Evolutionary conservation across 441 rosid species (phyloP).

Genomic region (Erysimum cheiri): DNA sequence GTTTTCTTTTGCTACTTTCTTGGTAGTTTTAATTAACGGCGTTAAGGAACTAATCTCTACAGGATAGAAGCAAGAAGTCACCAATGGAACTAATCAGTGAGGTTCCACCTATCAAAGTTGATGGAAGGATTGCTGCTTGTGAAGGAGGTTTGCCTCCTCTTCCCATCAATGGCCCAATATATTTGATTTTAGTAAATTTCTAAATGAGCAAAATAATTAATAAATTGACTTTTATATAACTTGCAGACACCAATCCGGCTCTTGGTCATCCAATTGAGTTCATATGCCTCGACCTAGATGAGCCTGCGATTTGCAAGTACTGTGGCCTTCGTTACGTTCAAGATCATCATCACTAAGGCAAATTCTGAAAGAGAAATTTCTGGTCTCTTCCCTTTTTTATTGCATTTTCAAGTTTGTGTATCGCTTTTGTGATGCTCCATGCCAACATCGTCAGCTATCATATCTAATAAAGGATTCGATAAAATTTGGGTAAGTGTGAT

Average conservation of each 20-base stretch:
- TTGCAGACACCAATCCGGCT: constrained; percentile 78
- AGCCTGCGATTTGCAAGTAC: constrained; percentile 94
- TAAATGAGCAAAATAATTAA: not conserved
- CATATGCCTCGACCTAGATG: constrained; percentile 88
- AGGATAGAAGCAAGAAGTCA: constrained; percentile 92
- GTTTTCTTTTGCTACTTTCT: not conserved
- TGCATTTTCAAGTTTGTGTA: constrained; percentile 31
- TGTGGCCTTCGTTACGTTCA: constrained; percentile 92
- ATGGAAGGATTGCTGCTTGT: constrained; percentile 94
- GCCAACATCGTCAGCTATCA: constrained; percentile 5
- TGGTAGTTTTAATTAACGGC: constrained; percentile 8
- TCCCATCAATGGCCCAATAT: not conserved
- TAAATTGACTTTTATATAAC: not conserved
- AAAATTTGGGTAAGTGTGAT: not conserved
- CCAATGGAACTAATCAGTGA: constrained; percentile 98
- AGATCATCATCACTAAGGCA: constrained; percentile 84
- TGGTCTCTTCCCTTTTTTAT: not conserved
- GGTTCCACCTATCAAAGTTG: constrained; percentile 95
- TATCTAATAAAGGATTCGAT: constrained; percentile 28
- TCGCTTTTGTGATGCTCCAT: constrained; percentile 8
- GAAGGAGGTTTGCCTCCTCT: constrained; percentile 81
- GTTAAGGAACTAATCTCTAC: constrained; percentile 23
- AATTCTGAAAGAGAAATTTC: not conserved
- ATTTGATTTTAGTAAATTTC: not conserved
- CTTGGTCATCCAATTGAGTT: constrained; percentile 97